Evolutionary conservation across 169 alveolate genomes (phyloP).

Genomic region (Pseudocohnilembus persalinus): DNA sequence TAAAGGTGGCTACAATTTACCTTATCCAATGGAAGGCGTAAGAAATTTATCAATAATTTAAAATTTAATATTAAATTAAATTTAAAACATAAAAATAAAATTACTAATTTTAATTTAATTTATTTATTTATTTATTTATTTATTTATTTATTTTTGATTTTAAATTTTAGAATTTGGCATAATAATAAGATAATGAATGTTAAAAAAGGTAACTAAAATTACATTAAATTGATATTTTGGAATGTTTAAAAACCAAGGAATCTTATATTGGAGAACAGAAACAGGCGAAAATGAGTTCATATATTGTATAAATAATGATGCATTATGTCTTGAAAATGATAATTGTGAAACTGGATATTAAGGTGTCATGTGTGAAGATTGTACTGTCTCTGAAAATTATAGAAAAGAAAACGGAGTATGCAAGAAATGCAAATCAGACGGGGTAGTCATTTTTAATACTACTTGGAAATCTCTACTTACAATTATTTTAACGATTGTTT

Average conservation of each 20-base stretch:
- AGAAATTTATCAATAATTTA: no score
- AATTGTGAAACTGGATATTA: neutral
- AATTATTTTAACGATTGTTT: neutral
- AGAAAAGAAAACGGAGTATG: neutral
- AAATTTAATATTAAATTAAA: no score
- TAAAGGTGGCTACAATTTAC: neutral
- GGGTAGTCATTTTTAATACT: neutral
- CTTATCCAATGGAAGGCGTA: no score
- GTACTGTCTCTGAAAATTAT: neutral
- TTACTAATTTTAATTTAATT: neutral
- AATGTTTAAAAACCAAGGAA: no score
- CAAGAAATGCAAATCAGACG: neutral
- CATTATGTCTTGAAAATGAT: neutral
- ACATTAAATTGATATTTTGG: no score
- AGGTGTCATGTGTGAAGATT: neutral
- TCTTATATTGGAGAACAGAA: neutral
- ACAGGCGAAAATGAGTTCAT: neutral
- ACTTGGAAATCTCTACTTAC: neutral
- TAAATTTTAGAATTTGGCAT: no score
- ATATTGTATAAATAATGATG: neutral
- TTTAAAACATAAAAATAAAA: neutral
- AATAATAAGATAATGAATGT: no score
- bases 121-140: no score
- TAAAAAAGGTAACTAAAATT: no score
- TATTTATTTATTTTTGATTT: no score